Evolutionary conservation across 169 alveolate genomes (phyloP).

Genomic region (Eimeria necatrix): DNA sequence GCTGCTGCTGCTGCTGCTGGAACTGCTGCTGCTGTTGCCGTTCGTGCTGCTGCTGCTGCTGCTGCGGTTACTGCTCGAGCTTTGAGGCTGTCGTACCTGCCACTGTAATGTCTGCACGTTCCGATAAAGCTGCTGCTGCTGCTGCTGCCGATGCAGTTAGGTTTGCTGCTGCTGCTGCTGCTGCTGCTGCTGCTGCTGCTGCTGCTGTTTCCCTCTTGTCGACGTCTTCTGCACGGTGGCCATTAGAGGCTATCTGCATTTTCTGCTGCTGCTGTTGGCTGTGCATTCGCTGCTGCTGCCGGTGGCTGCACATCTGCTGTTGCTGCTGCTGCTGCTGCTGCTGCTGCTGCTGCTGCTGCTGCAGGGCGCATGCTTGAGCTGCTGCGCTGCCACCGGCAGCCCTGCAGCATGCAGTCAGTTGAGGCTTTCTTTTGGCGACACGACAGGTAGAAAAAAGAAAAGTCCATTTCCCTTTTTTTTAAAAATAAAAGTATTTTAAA

Average conservation of each 20-base stretch:
- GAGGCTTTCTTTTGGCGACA: slow-evolving; percentile 34
- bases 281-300: not conserved
- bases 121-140: not conserved
- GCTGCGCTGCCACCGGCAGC: slow-evolving; percentile 5
- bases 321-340: slow-evolving; percentile 8
- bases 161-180: slow-evolving; percentile 4
- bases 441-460: slow-evolving; percentile 4
- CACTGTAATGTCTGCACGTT: not conserved
- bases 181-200: slow-evolving; percentile 21
- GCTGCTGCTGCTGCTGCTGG: not conserved
- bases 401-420: not conserved
- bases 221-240: too few species aligned
- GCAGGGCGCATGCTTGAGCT: slow-evolving; percentile 36
- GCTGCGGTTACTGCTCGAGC: too few species aligned
- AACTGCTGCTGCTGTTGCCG: not conserved
- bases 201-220: too few species aligned
- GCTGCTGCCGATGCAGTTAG: not conserved
- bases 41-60: slow-evolving; percentile 3
- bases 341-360: slow-evolving; percentile 51
- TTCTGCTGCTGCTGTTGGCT: not conserved
- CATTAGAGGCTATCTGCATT: too few species aligned
- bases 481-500: too few species aligned
- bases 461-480: not conserved
- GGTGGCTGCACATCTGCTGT: not conserved
- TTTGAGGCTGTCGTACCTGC: too few species aligned